These are phyloP conservation scores for Seiridium unicorne DNA, from an alignment of 2,329 filamentous ascomycete genomes.

Conservation along the genomic window DNA sequence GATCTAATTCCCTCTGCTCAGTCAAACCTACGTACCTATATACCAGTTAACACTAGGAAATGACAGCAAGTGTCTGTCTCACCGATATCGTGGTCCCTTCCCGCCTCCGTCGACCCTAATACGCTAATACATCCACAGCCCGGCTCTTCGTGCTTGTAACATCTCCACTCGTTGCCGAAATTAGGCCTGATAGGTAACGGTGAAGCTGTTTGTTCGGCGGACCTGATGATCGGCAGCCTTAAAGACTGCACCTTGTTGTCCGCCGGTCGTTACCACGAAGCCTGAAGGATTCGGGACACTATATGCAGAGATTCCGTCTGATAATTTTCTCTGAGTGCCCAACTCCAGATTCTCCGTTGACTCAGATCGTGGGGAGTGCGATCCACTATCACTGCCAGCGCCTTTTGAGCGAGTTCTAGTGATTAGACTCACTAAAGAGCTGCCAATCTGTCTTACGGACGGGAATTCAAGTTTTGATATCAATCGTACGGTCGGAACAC, in stretches of 20 bases:
- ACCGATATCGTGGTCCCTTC: no score
- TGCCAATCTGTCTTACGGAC: background rate
- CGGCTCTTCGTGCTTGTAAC: background rate
- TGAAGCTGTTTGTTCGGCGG: background rate
- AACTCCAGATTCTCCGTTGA: background rate
- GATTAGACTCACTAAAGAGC: background rate
- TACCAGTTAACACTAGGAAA: no score
- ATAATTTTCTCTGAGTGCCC: background rate
- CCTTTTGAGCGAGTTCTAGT: background rate
- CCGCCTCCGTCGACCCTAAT: no score
- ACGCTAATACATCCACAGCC: background rate
- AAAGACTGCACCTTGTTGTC: background rate
- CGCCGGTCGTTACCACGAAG: background rate
- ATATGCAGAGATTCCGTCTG: background rate
- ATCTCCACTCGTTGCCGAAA: background rate
- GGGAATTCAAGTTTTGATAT: background rate
- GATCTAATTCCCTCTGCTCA: no score
- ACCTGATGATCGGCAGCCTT: background rate
- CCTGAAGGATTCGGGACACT: background rate
- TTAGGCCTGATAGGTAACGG: background rate
- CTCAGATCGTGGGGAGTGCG: background rate
- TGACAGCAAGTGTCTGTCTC: no score
- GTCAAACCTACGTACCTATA: no score
- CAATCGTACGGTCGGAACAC: conserved; percentile 2
- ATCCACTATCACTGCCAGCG: background rate